Base-by-base conservation (phyloP, 2,329 filamentous ascomycete species). In the Aspergillus vadensis region DNA sequence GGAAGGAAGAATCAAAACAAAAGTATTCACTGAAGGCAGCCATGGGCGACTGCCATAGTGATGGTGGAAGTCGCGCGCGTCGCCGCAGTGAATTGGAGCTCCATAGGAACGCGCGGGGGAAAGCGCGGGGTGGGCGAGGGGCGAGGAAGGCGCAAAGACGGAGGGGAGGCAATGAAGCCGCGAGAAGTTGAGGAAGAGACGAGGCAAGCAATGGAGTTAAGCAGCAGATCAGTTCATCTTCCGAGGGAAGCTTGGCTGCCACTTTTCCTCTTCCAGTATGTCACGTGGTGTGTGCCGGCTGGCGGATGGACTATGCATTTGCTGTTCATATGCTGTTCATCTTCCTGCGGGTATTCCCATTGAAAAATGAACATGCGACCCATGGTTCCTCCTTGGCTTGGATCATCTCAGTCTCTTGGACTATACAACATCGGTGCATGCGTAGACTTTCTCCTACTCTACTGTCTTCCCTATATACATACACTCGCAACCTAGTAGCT, bases 11-110 rank as follows among this genome's bases (percentile, higher is more conserved):
- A 63, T 50, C 59, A 63, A 62, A 62, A 65, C 55, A 63, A 60
- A 52, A 15, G 51, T 41, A 61, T 44, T 63, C 57, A 61, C 30
- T 52, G 59, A 30, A 8, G 25, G 49, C 27, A 30, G 27, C 55
- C 64, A 67, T 63, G 61, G 53, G 58, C 49, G 38, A 32, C 53
- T 59, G 52, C 55, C 62, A 64, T 65, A 54, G 53, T 56, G 12
- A 44, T 55, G 44, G 32, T 7, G 19, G n/a, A 55, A 41, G 41
- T 63, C 58, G 58, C 62, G 44, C 54, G 38, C 49, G 41, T 64
- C 63, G 60, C 56, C 19, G 44, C 10, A 57, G 30, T 51, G 39
- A 52, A 52, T 47, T 41, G 41, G 27, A 19, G 44, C 52, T 65
- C 59, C 63, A 62, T 64, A 61, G 55, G 55, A 44, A 59, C 27